phyloP scores from a whole-genome alignment of 371 early-diverging fungal genomes.

The Mucor mucedo region DNA sequence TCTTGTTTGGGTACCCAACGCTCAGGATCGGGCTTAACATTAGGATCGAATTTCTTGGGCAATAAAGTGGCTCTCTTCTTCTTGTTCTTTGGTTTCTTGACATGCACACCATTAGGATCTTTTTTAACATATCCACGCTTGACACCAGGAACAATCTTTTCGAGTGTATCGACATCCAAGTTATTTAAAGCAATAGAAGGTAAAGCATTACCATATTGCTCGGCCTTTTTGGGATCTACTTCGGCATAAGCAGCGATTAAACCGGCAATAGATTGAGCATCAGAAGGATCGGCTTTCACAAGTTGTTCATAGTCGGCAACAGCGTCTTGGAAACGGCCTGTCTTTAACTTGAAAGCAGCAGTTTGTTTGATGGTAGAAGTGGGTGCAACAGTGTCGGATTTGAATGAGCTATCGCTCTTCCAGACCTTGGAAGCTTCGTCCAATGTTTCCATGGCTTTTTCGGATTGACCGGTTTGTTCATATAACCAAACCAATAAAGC shows the following conservation, averaged over 20 bases:
- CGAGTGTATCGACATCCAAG: constrained; percentile 61
- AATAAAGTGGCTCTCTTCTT: constrained; percentile 67
- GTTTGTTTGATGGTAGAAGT: constrained; percentile 67
- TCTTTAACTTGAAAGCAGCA: constrained; percentile 72
- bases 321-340: constrained; percentile 65
- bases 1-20: constrained; percentile 79
- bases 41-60: constrained; percentile 64
- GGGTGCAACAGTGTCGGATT: constrained; percentile 23
- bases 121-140: constrained; percentile 65
- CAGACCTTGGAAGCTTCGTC: constrained; percentile 64
- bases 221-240: constrained; percentile 68
- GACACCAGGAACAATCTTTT: constrained; percentile 66
- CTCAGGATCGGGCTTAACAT: constrained; percentile 71
- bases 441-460: constrained; percentile 62
- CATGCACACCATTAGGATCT: constrained; percentile 32
- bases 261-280: constrained; percentile 71
- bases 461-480: constrained; percentile 66
- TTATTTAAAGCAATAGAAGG: constrained; percentile 51
- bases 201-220: constrained; percentile 67
- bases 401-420: constrained; percentile 44
- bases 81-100: constrained; percentile 53
- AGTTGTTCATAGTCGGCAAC: constrained; percentile 73
- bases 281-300: constrained; percentile 70
- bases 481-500: constrained; percentile 76
- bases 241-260: constrained; percentile 72